Percentiles rank a stretch among this genome's conserved stretches.
phyloP scores from a whole-genome alignment of 495 filamentous ascomycete genomes.

The Bathelium albidoporum region DNA sequence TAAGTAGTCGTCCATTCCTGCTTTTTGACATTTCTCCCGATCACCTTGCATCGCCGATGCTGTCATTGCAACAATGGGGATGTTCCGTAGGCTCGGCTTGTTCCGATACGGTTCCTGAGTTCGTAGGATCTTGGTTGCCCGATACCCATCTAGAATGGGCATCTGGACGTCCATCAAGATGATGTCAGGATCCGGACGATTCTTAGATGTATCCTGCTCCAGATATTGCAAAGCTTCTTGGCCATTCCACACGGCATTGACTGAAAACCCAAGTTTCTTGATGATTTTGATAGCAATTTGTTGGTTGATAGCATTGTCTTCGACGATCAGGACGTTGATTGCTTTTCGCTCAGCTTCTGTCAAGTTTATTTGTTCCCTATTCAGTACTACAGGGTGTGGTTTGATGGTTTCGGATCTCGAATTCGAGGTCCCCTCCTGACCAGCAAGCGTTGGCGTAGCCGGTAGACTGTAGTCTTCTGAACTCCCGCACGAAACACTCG shows the following conservation, averaged over 20 bases:
- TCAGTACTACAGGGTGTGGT: conserved; percentile 20
- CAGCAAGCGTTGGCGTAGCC: conserved; percentile 16
- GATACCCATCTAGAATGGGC: conserved; percentile 72
- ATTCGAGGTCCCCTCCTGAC: conserved; percentile 23
- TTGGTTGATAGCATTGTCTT: conserved; percentile 72
- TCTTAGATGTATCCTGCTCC: conserved; percentile 20
- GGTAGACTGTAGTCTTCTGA: conserved; percentile 40
- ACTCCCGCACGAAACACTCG: conserved; percentile 49
- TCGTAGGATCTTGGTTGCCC: conserved; percentile 61
- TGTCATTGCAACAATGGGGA: conserved; percentile 75
- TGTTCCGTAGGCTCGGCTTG: conserved; percentile 37
- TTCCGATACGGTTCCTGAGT: conserved; percentile 47
- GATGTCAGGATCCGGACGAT: conserved; percentile 52
- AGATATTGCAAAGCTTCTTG: conserved; percentile 63
- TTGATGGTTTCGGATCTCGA: conserved; percentile 28
- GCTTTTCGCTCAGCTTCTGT: conserved; percentile 40
- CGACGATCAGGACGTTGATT: conserved; percentile 59
- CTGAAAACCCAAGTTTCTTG: conserved; percentile 62
- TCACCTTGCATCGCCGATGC: conserved; percentile 75
- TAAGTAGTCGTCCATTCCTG: conserved; percentile 80
- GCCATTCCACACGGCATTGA: conserved; percentile 63
- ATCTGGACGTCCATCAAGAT: conserved; percentile 86
- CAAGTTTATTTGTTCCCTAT: conserved; percentile 26
- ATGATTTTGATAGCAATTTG: conserved; percentile 68
- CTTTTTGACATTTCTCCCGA: conserved; percentile 60